phyloP scores from a whole-genome alignment of 1,284 basidiomycete genomes.

The Singerocomus rubriflavus region DNA sequence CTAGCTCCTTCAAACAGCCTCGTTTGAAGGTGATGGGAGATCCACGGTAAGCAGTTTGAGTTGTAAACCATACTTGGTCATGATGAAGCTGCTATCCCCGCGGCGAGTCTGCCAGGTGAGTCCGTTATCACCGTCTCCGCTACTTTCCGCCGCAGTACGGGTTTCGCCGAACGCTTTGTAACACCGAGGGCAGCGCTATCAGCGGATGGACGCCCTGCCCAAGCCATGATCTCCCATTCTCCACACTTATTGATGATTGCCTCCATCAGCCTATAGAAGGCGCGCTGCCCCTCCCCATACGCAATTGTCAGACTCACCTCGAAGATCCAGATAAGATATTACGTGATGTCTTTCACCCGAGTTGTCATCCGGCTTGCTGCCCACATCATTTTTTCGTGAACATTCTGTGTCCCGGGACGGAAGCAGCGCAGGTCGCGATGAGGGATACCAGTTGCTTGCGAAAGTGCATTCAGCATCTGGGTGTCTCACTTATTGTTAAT shows the following conservation, averaged over 20 bases:
- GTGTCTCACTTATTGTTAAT: constrained; percentile 28
- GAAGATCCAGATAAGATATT: constrained; percentile 32
- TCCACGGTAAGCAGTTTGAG: constrained; percentile 26
- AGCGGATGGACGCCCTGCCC: constrained; percentile 26
- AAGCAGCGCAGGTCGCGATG: constrained; percentile 24
- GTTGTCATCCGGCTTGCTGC: constrained; percentile 34
- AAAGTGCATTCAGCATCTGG: constrained; percentile 26
- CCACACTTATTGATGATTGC: constrained; percentile 27
- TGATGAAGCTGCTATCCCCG: constrained; percentile 29
- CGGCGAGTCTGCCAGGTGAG: constrained; percentile 18
- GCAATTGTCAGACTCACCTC: constrained; percentile 33
- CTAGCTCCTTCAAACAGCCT: constrained; percentile 21
- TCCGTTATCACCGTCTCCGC: neutral
- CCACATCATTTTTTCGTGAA: constrained; percentile 35
- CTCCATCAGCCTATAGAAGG: constrained; percentile 32
- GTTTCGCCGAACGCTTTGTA: constrained; percentile 21
- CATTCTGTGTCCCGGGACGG: constrained; percentile 27
- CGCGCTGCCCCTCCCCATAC: constrained; percentile 32
- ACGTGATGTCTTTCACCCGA: constrained; percentile 31
- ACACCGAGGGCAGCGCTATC: constrained; percentile 30
- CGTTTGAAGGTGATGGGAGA: constrained; percentile 18
- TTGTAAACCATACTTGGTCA: constrained; percentile 34
- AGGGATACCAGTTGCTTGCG: constrained; percentile 29
- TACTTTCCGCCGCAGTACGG: neutral
- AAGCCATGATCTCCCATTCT: constrained; percentile 34